phyloP scores from a whole-genome alignment of 2,329 filamentous ascomycete species.

The Pseudogymnoascus sp. region DNA sequence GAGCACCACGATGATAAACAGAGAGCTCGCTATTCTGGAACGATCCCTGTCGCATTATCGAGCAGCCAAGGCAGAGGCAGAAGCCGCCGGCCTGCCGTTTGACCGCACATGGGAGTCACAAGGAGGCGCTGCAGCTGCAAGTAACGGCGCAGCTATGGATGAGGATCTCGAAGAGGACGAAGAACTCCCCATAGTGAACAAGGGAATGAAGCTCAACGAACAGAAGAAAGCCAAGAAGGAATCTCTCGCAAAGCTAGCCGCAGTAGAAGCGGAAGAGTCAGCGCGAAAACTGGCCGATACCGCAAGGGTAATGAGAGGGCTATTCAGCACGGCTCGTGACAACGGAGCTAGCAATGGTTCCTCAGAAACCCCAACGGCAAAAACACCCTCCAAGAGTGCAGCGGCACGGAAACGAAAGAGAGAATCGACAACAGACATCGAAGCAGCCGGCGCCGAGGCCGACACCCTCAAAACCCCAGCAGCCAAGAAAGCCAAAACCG shows the following conservation, averaged over 20 bases:
- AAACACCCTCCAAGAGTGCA: constrained; percentile 19
- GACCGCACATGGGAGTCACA: constrained; percentile 28
- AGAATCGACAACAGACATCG: constrained; percentile 18
- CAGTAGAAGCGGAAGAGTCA: constrained; percentile 54
- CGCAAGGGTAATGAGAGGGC: constrained; percentile 39
- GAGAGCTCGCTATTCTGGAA: constrained; percentile 65
- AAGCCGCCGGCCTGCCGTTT: constrained; percentile 58
- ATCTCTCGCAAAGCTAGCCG: constrained; percentile 49
- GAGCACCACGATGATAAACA: constrained; percentile 77
- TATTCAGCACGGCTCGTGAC: constrained; percentile 22
- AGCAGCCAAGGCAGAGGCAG: constrained; percentile 56
- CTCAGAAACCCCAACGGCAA: constrained; percentile 14
- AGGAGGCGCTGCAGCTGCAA: background rate
- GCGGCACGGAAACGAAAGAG: constrained; percentile 27
- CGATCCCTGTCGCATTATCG: constrained; percentile 58
- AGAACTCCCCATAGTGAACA: constrained; percentile 50
- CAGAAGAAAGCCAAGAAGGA: constrained; percentile 63
- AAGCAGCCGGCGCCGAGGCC: background rate
- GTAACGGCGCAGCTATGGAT: background rate
- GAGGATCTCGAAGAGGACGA: constrained; percentile 49
- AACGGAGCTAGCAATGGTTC: background rate
- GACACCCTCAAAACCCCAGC: constrained; percentile 26
- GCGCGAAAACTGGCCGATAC: constrained; percentile 45
- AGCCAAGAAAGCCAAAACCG: constrained; percentile 48
- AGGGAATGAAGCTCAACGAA: constrained; percentile 69